These are phyloP conservation scores for Aspergillus sp. DNA, from an alignment of 2,329 filamentous ascomycete species.

Conservation along the genomic window DNA sequence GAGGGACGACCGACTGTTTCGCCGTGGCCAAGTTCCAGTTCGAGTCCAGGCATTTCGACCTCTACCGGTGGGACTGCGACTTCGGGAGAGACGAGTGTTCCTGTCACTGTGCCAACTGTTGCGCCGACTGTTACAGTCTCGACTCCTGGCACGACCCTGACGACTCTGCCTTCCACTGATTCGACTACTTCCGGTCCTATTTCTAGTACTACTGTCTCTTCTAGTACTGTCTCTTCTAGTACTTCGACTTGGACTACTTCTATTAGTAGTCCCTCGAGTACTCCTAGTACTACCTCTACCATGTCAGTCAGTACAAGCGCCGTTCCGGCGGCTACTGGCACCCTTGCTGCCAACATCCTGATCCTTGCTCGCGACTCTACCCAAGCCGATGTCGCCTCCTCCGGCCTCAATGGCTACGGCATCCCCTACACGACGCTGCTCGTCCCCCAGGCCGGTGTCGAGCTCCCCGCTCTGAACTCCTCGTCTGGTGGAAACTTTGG, in stretches of 20 bases:
- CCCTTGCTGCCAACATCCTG: slow-evolving; percentile 50
- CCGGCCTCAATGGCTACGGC: slow-evolving; percentile 60
- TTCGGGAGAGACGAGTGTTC: not conserved
- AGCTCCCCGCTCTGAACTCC: slow-evolving; percentile 54
- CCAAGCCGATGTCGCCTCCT: slow-evolving; percentile 50
- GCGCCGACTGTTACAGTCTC: not conserved
- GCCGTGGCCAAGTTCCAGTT: slow-evolving; percentile 7
- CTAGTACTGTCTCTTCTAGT: not conserved
- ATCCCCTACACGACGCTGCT: slow-evolving; percentile 58
- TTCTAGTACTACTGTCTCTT: not conserved
- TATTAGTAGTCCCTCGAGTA: slow-evolving; percentile 2
- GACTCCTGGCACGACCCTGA: not conserved
- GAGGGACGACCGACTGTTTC: slow-evolving; percentile 23
- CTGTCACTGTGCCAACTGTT: slow-evolving; percentile 1
- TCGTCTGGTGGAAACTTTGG: slow-evolving; percentile 57
- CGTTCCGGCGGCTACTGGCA: slow-evolving; percentile 18
- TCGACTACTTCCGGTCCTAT: not conserved
- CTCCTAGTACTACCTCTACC: not conserved
- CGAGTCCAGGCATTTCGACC: not conserved
- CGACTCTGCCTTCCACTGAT: not conserved
- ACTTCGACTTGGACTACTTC: slow-evolving; percentile 2
- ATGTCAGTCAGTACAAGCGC: slow-evolving; percentile 24
- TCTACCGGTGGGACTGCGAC: not conserved
- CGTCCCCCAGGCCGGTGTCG: slow-evolving; percentile 54
- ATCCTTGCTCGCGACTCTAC: slow-evolving; percentile 56